These are phyloP conservation scores for Chrysosphaeria jannelii DNA, from an alignment of 2,329 filamentous ascomycete genomes.

Conservation along the genomic window DNA sequence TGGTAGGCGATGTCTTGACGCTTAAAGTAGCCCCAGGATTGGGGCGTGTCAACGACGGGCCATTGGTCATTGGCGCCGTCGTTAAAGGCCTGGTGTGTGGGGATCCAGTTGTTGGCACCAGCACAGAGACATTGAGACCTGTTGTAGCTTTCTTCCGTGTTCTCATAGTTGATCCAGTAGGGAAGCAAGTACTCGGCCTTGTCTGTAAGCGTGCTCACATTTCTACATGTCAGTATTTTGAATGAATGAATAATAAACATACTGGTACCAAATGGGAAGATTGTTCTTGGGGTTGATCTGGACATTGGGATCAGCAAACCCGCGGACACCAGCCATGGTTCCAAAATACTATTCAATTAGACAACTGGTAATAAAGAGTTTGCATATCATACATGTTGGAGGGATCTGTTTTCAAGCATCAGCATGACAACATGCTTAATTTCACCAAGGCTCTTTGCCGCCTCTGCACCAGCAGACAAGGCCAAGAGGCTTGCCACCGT, in stretches of 20 bases:
- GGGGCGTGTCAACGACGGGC: constrained; percentile 17
- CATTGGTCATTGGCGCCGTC: constrained; percentile 18
- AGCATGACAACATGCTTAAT: constrained; percentile 26
- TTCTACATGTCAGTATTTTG: constrained; percentile 5
- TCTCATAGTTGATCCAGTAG: constrained; percentile 20
- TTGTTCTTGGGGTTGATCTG: constrained; percentile 15
- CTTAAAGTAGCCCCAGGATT: constrained; percentile 19
- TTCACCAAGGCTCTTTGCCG: constrained; percentile 14
- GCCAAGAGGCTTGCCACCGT: constrained; percentile 3
- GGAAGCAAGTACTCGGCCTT: constrained; percentile 15
- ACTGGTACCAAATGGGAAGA: constrained; percentile 18
- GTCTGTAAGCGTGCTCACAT: constrained; percentile 11
- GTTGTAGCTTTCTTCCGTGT: constrained; percentile 10
- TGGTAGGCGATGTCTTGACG: constrained; percentile 20
- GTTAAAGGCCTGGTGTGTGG: constrained; percentile 20
- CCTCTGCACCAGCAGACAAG: constrained; percentile 4
- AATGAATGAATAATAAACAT: constrained; percentile 5
- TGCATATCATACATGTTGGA: constrained; percentile 8
- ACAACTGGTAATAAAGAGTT: background rate
- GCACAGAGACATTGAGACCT: constrained; percentile 21
- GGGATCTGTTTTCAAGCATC: constrained; percentile 16
- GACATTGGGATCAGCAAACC: constrained; percentile 23
- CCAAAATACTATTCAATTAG: constrained; percentile 15
- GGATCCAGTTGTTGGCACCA: constrained; percentile 18
- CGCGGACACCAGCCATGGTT: constrained; percentile 20